These are phyloP conservation scores for Aspergillaceae sp. DNA, from an alignment of 2,329 filamentous ascomycete species.

Conservation along the genomic window DNA sequence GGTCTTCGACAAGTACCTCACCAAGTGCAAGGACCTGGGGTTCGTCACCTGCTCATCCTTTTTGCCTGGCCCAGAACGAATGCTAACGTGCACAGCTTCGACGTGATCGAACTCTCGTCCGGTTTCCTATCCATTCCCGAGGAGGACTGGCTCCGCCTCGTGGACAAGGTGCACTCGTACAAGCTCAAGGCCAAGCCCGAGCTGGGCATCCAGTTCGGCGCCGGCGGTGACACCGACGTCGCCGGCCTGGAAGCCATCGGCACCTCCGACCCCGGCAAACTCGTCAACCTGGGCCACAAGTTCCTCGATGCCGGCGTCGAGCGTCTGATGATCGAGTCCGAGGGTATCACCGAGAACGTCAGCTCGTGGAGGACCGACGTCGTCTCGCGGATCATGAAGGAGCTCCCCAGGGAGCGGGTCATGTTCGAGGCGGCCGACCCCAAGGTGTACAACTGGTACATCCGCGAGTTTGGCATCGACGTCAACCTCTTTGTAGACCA, in stretches of 20 bases:
- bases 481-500: conserved; percentile 52
- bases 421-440: conserved; percentile 54
- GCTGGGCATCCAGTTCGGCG: conserved; percentile 50
- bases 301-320: conserved; percentile 48
- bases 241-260: conserved; percentile 41
- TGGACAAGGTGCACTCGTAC: conserved; percentile 40
- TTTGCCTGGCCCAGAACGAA: background rate
- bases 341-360: conserved; percentile 52
- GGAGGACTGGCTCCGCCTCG: conserved; percentile 46
- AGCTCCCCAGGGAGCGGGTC: conserved; percentile 44
- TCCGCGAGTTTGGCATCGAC: conserved; percentile 49
- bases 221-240: conserved; percentile 45
- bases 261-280: conserved; percentile 42
- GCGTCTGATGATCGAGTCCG: conserved; percentile 52
- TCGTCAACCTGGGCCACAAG: conserved; percentile 42
- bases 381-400: conserved; percentile 44
- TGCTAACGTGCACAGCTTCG: conserved; percentile 32
- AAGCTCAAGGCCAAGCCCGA: conserved; percentile 48
- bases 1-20: conserved; percentile 45
- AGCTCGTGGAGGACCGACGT: conserved; percentile 48
- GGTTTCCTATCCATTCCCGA: conserved; percentile 48
- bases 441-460: conserved; percentile 49
- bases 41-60: conserved; percentile 12
- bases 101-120: conserved; percentile 47
- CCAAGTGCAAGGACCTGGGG: conserved; percentile 45